Evolutionary conservation across 805 yeast species (phyloP).

Genomic region (Maudiozyma bulderi): DNA sequence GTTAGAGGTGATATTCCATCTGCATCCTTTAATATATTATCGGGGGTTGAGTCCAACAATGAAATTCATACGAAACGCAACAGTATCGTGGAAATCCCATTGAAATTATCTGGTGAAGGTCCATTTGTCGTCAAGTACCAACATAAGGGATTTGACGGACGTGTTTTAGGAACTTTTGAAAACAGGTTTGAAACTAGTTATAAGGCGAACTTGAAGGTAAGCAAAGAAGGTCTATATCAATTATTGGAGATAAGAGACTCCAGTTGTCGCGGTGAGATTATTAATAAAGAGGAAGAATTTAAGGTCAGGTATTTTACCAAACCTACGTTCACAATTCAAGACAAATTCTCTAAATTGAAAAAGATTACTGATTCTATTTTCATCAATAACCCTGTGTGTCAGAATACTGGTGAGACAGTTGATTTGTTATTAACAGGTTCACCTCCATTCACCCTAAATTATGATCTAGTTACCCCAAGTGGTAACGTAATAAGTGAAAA

Average conservation of each 20-base stretch:
- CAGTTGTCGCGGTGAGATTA: slow-evolving; percentile 42
- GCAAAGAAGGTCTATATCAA: slow-evolving; percentile 40
- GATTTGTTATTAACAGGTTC: slow-evolving; percentile 47
- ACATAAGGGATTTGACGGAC: slow-evolving; percentile 24
- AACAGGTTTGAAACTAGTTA: slow-evolving; percentile 17
- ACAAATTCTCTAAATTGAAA: slow-evolving; percentile 21
- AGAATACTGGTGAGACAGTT: slow-evolving; percentile 38
- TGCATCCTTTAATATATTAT: slow-evolving; percentile 36
- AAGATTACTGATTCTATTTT: slow-evolving; percentile 20
- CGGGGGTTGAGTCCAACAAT: slow-evolving; percentile 30
- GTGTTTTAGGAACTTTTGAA: slow-evolving; percentile 17
- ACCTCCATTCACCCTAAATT: slow-evolving; percentile 61
- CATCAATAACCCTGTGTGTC: slow-evolving; percentile 36
- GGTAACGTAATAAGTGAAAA: slow-evolving; percentile 35
- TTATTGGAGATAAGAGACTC: slow-evolving; percentile 40
- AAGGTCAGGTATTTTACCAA: slow-evolving; percentile 36
- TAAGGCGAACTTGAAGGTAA: slow-evolving; percentile 31
- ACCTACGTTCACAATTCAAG: slow-evolving; percentile 38
- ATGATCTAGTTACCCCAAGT: slow-evolving; percentile 50
- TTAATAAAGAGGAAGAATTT: slow-evolving; percentile 25
- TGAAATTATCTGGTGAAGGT: slow-evolving; percentile 47
- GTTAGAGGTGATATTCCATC: slow-evolving; percentile 65
- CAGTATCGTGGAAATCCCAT: slow-evolving; percentile 46
- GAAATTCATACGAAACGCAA: slow-evolving; percentile 50
- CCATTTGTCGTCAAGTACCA: slow-evolving; percentile 38